phyloP scores from a whole-genome alignment of 2,329 filamentous ascomycete species.

The Bipolaris victoriae region DNA sequence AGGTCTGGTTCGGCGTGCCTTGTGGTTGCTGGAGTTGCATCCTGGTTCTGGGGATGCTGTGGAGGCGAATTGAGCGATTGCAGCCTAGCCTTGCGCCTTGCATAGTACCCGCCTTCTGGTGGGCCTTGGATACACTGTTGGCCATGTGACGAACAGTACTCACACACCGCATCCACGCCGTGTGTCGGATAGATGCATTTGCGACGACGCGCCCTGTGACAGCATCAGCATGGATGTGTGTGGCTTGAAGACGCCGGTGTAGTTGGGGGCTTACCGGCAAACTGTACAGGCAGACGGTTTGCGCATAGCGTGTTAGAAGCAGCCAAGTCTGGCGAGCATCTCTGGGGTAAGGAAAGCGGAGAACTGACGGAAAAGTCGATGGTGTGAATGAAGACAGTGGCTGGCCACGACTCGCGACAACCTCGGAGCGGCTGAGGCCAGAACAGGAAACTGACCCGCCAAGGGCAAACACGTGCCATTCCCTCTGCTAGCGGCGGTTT shows the following conservation, averaged over 20 bases:
- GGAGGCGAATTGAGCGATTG: slow-evolving; percentile 16
- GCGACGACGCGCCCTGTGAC: slow-evolving; percentile 27
- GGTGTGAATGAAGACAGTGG: not conserved
- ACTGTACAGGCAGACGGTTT: slow-evolving; percentile 32
- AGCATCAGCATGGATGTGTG: slow-evolving; percentile 9
- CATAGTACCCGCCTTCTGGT: slow-evolving; percentile 35
- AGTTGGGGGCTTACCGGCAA: slow-evolving; percentile 27
- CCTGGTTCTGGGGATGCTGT: not conserved
- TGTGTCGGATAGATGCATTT: slow-evolving; percentile 30
- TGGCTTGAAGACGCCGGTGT: not conserved
- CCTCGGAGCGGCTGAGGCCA: slow-evolving; percentile 1
- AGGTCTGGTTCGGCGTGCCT: slow-evolving; percentile 16
- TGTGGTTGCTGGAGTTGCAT: slow-evolving; percentile 3
- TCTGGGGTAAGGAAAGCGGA: slow-evolving; percentile 20
- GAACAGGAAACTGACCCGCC: slow-evolving; percentile 9
- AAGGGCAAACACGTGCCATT: not conserved
- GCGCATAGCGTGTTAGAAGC: slow-evolving; percentile 24
- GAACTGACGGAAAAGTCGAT: slow-evolving; percentile 16
- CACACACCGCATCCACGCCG: slow-evolving; percentile 21
- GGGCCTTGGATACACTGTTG: slow-evolving; percentile 29
- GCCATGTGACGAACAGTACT: slow-evolving; percentile 29
- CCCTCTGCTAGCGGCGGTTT: slow-evolving; percentile 23
- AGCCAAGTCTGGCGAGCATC: slow-evolving; percentile 14
- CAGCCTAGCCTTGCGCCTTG: slow-evolving; percentile 26
- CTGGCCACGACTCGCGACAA: slow-evolving; percentile 6